Conservation (phyloP, 805 yeast genomes). For the Candida alai region DNA sequence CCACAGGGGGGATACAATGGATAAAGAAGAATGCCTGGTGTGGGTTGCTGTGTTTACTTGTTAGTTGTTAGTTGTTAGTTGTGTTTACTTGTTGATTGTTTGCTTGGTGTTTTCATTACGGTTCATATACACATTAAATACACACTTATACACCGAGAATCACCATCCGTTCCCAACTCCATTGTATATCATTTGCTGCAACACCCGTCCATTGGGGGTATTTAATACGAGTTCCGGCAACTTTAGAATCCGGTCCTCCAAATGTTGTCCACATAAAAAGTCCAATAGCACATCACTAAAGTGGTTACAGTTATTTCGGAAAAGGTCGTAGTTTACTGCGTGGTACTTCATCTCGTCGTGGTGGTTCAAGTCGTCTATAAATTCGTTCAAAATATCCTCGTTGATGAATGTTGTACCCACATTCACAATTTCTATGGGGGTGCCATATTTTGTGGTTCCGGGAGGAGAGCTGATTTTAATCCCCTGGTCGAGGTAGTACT, state of each 20-base stretch:
- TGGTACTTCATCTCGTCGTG: conserved; percentile 39
- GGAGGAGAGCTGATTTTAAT: conserved; percentile 39
- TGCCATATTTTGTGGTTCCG: conserved; percentile 57
- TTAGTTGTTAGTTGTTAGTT: too few species aligned
- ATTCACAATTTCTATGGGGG: conserved; percentile 49
- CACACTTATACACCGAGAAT: too few species aligned
- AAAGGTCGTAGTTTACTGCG: conserved; percentile 50
- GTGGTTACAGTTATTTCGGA: conserved; percentile 66
- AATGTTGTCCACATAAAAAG: conserved; percentile 51
- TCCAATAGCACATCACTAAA: conserved; percentile 56
- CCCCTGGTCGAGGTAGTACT: conserved; percentile 59
- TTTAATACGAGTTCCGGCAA: conserved; percentile 50
- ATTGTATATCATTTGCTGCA: conserved; percentile 30
- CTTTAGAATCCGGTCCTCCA: conserved; percentile 50
- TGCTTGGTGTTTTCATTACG: too few species aligned
- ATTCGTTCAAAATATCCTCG: conserved; percentile 51
- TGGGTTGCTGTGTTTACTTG: too few species aligned
- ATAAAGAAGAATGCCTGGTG: too few species aligned
- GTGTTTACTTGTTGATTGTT: too few species aligned
- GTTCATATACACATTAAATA: too few species aligned
- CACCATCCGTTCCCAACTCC: too few species aligned
- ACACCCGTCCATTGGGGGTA: conserved; percentile 33
- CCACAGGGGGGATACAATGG: too few species aligned
- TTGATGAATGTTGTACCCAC: conserved; percentile 52
- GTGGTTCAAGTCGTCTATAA: conserved; percentile 43